Conservation (phyloP, 1,139 yeast genomes). For the Pichia sp. region DNA sequence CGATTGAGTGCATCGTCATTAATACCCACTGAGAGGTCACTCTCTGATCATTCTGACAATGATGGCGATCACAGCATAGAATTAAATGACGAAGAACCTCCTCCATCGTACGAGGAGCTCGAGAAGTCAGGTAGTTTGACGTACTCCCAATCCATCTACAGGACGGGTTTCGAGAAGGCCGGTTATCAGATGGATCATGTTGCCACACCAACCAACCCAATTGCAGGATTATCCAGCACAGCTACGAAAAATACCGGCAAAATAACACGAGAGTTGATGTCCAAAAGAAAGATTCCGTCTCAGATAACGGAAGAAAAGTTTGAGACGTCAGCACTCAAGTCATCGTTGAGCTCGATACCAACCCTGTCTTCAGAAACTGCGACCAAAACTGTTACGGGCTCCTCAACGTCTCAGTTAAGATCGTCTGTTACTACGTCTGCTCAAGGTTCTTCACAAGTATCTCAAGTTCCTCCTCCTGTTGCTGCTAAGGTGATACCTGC, state of each 20-base stretch:
- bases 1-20: slow-evolving; percentile 27
- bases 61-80: slow-evolving; percentile 12
- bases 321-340: slow-evolving; percentile 15
- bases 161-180: slow-evolving; percentile 34
- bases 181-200: slow-evolving; percentile 31
- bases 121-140: slow-evolving; percentile 32
- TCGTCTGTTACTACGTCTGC: neutral
- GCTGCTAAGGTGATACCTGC: neutral
- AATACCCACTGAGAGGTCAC: slow-evolving; percentile 24
- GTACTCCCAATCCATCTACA: slow-evolving; percentile 32
- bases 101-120: slow-evolving; percentile 32
- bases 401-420: neutral
- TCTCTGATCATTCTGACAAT: slow-evolving; percentile 19
- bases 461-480: neutral
- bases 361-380: slow-evolving; percentile 1
- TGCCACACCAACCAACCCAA: slow-evolving; percentile 12
- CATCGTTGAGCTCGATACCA: slow-evolving; percentile 7
- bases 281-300: slow-evolving; percentile 27
- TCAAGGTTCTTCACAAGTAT: slow-evolving; percentile 1
- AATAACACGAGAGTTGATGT: slow-evolving; percentile 11
- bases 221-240: neutral
- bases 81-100: slow-evolving; percentile 23
- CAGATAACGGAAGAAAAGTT: slow-evolving; percentile 17
- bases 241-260: neutral
- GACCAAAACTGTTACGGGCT: neutral